phyloP scores from a whole-genome alignment of 1,139 yeast genomes.

The Wickerhamomyces sp. region DNA sequence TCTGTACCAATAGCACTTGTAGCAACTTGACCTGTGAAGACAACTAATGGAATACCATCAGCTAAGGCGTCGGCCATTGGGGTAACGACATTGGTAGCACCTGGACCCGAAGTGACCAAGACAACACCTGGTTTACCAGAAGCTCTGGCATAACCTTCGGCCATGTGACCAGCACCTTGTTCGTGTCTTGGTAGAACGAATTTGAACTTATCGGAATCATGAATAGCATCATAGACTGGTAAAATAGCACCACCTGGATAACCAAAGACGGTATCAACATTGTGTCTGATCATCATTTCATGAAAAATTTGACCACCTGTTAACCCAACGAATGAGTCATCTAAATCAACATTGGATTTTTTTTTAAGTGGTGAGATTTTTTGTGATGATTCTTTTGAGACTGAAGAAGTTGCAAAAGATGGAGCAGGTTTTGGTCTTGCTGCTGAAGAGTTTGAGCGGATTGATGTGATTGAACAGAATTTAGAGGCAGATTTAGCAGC shows the following conservation, averaged over 20 bases:
- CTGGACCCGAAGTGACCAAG: conserved; percentile 96
- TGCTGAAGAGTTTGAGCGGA: conserved; percentile 3
- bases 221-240: conserved; percentile 96
- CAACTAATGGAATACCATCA: conserved; percentile 96
- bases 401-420: conserved; percentile 18
- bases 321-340: conserved; percentile 85
- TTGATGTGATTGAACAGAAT: conserved; percentile 5
- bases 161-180: conserved; percentile 99
- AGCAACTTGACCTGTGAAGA: conserved; percentile 97
- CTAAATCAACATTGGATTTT: conserved; percentile 38
- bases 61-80: conserved; percentile 97
- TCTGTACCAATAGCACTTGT: conserved; percentile 96
- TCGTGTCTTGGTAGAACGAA: conserved; percentile 95
- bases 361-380: conserved; percentile 7
- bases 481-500: conserved; percentile 4
- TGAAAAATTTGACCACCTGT: conserved; percentile 98
- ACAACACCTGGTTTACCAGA: conserved; percentile 98
- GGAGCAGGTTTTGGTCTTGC: conserved; percentile 25
- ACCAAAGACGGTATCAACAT: conserved; percentile 91
- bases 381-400: conserved; percentile 3
- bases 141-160: conserved; percentile 97
- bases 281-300: conserved; percentile 96
- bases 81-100: conserved; percentile 95
- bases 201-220: conserved; percentile 81
- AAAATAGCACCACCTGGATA: conserved; percentile 98